Percentiles rank a stretch among this genome's conserved stretches.
phyloP scores from a whole-genome alignment of 495 filamentous ascomycete species.

The Hypomontagnella submonticulosa region DNA sequence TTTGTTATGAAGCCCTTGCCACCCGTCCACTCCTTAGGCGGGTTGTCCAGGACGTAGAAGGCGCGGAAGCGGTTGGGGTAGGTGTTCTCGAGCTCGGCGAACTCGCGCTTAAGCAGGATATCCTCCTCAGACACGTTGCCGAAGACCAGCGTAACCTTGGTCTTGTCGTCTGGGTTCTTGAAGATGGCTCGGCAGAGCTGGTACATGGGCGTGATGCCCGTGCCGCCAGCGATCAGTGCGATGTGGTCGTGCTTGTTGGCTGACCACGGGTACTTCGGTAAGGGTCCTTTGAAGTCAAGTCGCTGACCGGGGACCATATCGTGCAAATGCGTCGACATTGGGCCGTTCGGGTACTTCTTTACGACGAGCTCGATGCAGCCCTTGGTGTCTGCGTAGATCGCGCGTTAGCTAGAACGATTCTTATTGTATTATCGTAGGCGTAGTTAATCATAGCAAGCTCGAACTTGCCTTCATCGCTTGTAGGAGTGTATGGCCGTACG shows the following conservation, averaged over 20 bases:
- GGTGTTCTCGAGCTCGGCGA: constrained; percentile 84
- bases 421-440: background rate
- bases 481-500: constrained; percentile 91
- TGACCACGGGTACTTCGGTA: constrained; percentile 92
- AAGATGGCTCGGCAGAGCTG: constrained; percentile 89
- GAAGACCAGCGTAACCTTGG: constrained; percentile 94
- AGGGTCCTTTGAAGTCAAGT: constrained; percentile 91
- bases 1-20: constrained; percentile 83
- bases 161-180: constrained; percentile 94
- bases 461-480: constrained; percentile 82
- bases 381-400: constrained; percentile 59
- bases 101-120: constrained; percentile 86
- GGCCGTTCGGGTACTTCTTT: constrained; percentile 88
- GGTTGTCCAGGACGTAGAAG: constrained; percentile 88
- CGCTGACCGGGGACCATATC: constrained; percentile 79
- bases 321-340: constrained; percentile 92
- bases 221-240: constrained; percentile 91
- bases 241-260: constrained; percentile 96
- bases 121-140: constrained; percentile 88
- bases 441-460: background rate
- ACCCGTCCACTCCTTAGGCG: constrained; percentile 82
- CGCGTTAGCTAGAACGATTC: constrained; percentile 29
- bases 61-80: constrained; percentile 93
- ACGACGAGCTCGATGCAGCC: constrained; percentile 90
- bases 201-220: constrained; percentile 92